Evolutionary conservation across 164 flowering plant genomes (phyloP).

Genomic region (Nelumbo lutea): DNA sequence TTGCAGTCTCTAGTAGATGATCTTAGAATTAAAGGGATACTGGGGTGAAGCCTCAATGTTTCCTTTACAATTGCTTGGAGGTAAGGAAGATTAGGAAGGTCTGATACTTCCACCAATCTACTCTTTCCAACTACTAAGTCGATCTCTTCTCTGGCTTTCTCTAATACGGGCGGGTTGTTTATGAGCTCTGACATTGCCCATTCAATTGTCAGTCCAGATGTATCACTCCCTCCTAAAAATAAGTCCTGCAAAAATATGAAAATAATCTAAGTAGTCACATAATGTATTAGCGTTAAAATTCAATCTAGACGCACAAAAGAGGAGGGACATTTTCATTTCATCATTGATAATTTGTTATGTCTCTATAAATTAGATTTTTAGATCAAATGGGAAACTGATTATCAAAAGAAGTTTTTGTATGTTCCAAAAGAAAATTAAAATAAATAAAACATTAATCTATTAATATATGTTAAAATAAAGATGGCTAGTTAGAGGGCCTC

Average conservation of each 20-base stretch:
- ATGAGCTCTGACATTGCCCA: slow-evolving; percentile 54
- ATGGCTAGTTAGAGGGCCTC: too few relatives aligned
- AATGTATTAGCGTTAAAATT: too few relatives aligned
- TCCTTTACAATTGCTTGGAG: slow-evolving; percentile 49
- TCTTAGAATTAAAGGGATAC: slow-evolving; percentile 39
- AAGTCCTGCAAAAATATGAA: slow-evolving; percentile 25
- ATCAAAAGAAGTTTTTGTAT: too few relatives aligned
- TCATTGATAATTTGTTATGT: too few relatives aligned
- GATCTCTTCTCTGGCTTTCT: slow-evolving; percentile 35
- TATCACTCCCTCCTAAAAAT: slow-evolving; percentile 40
- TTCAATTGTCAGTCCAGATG: slow-evolving; percentile 31
- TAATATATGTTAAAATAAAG: too few relatives aligned
- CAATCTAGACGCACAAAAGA: too few relatives aligned
- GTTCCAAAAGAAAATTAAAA: too few relatives aligned
- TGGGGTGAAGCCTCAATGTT: slow-evolving; percentile 52
- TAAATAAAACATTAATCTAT: too few relatives aligned
- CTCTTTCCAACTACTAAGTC: slow-evolving; percentile 30
- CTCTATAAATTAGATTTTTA: too few relatives aligned
- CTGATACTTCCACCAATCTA: slow-evolving; percentile 39
- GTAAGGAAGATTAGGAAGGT: slow-evolving; percentile 23
- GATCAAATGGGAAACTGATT: too few relatives aligned
- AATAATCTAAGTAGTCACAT: background rate
- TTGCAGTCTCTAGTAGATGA: slow-evolving; percentile 30
- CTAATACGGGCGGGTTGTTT: slow-evolving; percentile 26
- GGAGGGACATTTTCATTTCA: too few relatives aligned